phyloP scores from a whole-genome alignment of 768 basidiomycete species.

The Psilocybe sp. region DNA sequence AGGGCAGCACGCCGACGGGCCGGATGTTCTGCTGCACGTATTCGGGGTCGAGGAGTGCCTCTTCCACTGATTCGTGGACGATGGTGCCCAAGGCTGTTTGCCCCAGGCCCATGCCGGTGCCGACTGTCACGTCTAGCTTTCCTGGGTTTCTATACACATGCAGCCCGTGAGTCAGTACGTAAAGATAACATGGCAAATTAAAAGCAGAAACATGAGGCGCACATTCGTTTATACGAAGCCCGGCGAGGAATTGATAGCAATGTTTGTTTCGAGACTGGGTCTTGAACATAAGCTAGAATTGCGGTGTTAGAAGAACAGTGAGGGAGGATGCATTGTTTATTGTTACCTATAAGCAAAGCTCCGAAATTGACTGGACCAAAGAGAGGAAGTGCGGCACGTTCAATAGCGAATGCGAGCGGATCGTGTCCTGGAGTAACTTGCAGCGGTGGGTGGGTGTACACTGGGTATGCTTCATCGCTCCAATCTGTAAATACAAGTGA shows the following conservation, averaged over 20 bases:
- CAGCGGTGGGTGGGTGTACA: slow-evolving; percentile 24
- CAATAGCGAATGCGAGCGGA: slow-evolving; percentile 38
- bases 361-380: slow-evolving; percentile 44
- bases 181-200: background rate
- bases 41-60: slow-evolving; percentile 35
- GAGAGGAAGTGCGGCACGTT: slow-evolving; percentile 41
- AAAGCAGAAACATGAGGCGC: slow-evolving; percentile 11
- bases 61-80: slow-evolving; percentile 40
- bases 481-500: slow-evolving; percentile 18
- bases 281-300: slow-evolving; percentile 30
- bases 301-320: background rate
- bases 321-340: background rate
- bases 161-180: background rate
- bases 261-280: slow-evolving; percentile 20
- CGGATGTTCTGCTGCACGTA: slow-evolving; percentile 30
- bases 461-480: slow-evolving; percentile 32
- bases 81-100: slow-evolving; percentile 34
- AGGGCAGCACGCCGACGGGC: slow-evolving; percentile 35
- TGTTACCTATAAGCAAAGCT: slow-evolving; percentile 35
- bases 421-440: slow-evolving; percentile 8
- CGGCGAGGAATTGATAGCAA: slow-evolving; percentile 41
- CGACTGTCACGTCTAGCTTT: slow-evolving; percentile 39
- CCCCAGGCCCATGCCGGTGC: slow-evolving; percentile 40
- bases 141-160: slow-evolving; percentile 30
- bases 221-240: slow-evolving; percentile 38